Base-by-base conservation (phyloP, 768 basidiomycete genomes). In the Pisolithus orientalis region DNA sequence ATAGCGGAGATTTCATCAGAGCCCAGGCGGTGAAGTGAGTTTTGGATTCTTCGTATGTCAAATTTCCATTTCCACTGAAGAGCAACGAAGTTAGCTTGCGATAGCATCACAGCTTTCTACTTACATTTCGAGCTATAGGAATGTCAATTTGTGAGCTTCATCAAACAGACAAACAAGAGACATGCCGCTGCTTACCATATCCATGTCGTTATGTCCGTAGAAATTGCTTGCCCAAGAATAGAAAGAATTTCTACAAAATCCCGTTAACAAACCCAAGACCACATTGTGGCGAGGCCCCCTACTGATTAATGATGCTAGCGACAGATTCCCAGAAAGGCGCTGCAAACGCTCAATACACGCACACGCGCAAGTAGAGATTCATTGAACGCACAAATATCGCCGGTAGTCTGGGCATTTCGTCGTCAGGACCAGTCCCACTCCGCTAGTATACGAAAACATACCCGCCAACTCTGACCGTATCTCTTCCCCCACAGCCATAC, bases 11-110 rank as follows among this genome's bases (percentile, higher is more conserved):
- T 61, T 85, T 86, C 79, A 85, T 77, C 32, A 87, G 66, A 38
- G 82, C 82, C 85, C 85, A 86, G 0, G 80, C 83, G 0, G 84
- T 86, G 62, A 85, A 86, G 61, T 87, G 84, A 3, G 82, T 74
- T 62, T 85, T 85, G 25, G 76, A 66, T 66, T 87, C 84, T 13
- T 86, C 82, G 59, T 73, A 76, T 0, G 78, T 77, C 40, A 85
- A 68, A 34, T 76, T 68, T 11, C 82, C 83, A 53, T 85, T 85
- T 25, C 85, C 84, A 24, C 83, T 84, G 59, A 21, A 44, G 4
- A n/a, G 21, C 39, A 39, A 51, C 32, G 48, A 43, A 5, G n/a
- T 13, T 17, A 16, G 14, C 16, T 9, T 7, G 1, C 5, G 13
- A 21, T 14, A n/a, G 29, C 14, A 34, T 45, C 50, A 25, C 25